A percentile compares a stretch with the other conserved stretches of the same genome.
These are phyloP conservation scores for Glycine latifolia DNA, from an alignment of 306 rosid species.

Conservation along the genomic window DNA sequence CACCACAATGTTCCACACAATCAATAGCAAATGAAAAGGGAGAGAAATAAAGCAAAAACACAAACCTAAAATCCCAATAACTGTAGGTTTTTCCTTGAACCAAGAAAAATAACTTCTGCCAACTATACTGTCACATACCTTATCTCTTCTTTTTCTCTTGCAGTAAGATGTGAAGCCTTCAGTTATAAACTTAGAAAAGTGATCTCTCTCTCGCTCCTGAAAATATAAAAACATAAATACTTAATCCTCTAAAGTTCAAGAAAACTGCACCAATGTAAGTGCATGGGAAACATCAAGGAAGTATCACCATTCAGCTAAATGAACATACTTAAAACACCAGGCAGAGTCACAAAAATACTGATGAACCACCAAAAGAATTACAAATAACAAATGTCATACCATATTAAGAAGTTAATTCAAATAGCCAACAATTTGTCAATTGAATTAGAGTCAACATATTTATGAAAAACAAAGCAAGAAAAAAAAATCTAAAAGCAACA, in stretches of 20 bases:
- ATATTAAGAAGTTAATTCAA: constrained; percentile 17
- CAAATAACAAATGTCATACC: constrained; percentile 19
- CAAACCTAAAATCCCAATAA: constrained; percentile 12
- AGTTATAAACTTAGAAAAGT: constrained; percentile 87
- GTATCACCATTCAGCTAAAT: constrained; percentile 16
- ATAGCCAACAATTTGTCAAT: constrained; percentile 3
- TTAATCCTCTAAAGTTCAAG: background rate
- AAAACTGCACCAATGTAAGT: background rate
- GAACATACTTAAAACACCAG: constrained; percentile 13
- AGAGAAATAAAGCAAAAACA: constrained; percentile 22
- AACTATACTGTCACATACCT: constrained; percentile 61
- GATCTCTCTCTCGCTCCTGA: constrained; percentile 94
- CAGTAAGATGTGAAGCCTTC: constrained; percentile 96
- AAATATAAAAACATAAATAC: constrained; percentile 24
- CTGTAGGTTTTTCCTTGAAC: constrained; percentile 2
- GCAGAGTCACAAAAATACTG: constrained; percentile 7
- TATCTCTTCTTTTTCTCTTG: constrained; percentile 98
- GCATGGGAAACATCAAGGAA: constrained; percentile 19
- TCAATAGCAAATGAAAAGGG: background rate
- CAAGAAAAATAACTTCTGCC: background rate
- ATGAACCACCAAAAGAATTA: constrained; percentile 16
- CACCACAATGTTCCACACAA: background rate
- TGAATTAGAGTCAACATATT: constrained; percentile 22
- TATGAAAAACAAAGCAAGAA: constrained; percentile 2
- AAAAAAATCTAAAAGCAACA: background rate